Base-by-base conservation (phyloP, 148 eudicot species). In the Pouteria glomerata region DNA sequence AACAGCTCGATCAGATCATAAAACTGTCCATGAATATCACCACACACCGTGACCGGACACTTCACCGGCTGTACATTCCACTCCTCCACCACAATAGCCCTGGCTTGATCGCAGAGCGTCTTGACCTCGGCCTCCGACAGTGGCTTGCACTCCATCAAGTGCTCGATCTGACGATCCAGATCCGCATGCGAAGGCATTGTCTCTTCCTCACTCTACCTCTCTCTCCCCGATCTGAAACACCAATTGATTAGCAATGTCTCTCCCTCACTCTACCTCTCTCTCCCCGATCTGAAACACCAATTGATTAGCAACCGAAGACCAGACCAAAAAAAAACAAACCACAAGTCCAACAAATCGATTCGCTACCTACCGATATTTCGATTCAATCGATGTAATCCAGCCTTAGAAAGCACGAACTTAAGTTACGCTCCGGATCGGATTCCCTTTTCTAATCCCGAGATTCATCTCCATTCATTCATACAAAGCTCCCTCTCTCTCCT, bases 11-110 rank as follows among this genome's bases (percentile, higher is more conserved):
- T 84, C 13, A 92, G 89, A 78, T 92, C 97, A 57, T 87, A 92
- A 67, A 92, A 92, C 75, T 92, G 97, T 6, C 93, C 98, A 21
- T 92, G 98, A 74, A 92, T 90, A 65, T 92, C 98, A 3, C 98
- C 98, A 39, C 98, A 92, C 3, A 92, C 96, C 6, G 98, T 90
- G 23, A 92, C 96, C 45, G 98, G 98, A 55, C 98, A 92, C 69
- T 86, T 92, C 26, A 92, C 97, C 58, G 97, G 92, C 67, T 89
- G 97, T n/a, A 92, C 97, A 67, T 92, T 92, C 90, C 90, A 89
- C 71, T 92, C 97, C 69, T 92, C 97, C 2, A 92, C 97, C 70
- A 90, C 78, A 48, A 88, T 84, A 60, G 90, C 93, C 83, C 91
- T 83, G 16, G 98, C 98, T 66, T 90, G 89, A 62, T 93, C 93